phyloP scores from a whole-genome alignment of 2,329 filamentous ascomycete genomes.

The Fusarium odoratissimum region DNA sequence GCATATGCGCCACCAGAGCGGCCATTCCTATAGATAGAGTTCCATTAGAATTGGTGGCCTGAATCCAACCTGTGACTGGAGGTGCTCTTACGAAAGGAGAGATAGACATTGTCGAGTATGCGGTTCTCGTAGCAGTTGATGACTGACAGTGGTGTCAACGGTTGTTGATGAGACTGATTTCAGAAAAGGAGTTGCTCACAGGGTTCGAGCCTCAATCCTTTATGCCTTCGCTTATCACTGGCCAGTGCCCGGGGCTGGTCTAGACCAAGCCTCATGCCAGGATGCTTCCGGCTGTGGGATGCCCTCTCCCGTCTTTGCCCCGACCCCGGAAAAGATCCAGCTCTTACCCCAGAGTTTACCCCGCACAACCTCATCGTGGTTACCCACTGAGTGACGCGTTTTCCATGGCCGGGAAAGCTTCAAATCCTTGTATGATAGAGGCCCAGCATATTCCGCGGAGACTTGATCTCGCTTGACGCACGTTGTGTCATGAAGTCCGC shows the following conservation, averaged over 20 bases:
- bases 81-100: background rate
- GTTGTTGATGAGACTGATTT: background rate
- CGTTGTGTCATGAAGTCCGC: background rate
- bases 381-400: background rate
- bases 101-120: background rate
- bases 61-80: fast-evolving
- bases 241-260: background rate
- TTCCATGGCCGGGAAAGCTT: background rate
- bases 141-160: background rate
- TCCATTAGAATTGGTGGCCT: background rate
- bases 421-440: fast-evolving
- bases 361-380: background rate
- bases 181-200: background rate
- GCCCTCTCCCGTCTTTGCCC: background rate
- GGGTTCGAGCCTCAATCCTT: background rate
- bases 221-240: background rate
- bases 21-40: background rate
- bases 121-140: background rate
- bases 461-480: background rate
- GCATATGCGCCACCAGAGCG: slow-evolving; percentile 8
- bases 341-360: background rate
- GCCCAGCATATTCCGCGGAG: background rate
- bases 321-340: background rate
- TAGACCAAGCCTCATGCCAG: background rate
- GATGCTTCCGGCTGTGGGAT: background rate